Base-by-base conservation (phyloP, 495 filamentous ascomycete genomes). In the Echria macrotheca region DNA sequence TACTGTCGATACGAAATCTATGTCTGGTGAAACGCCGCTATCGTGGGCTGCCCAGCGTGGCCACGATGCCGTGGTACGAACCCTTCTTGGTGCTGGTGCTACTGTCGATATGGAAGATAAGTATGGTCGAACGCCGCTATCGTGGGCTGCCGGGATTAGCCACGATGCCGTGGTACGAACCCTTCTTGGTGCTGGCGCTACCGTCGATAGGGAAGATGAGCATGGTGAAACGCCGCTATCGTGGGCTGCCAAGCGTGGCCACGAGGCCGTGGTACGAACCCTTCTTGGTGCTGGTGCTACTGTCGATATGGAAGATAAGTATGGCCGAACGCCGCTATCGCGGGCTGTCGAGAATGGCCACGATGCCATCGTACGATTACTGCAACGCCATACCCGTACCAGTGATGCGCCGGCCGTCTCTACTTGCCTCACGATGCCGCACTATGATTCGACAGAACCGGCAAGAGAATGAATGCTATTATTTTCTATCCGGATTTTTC, bases 181-280 rank as follows among this genome's bases (percentile, higher is more conserved):
- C 38, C 37, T 36, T 9, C 37, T 33, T 24, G 41, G 45, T 31
- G 37, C 37, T 19, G 37, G 37, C 12, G 37, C 37, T 40, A 18
- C 37, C 19, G 32, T 52, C 32, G 26, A 52, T 25, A 12, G 24
- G 2, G 45, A 45, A 24, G 41, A 45, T 24, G 12, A 23, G 5
- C 0, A 12, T 22, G 23, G 41, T 19, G 23, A n/a, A 18, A 45
- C 49, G 14, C 41, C 43, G 37, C 12, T 47, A 17, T 43, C 8
- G 14, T 43, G 15, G 12, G 50, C 50, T 15, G 50, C 44, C 14
- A 7, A 22, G n/a, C n/a, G 22, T 0, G 36, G 43, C n/a, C 24
- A 53, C 14, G 35, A 47, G n/a, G 28, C 18, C n/a, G 14, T 43
- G 19, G 49, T 50, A 19, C 37, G 37, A 43, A 5, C 28, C 24